These are phyloP conservation scores for Scutellaria barbata DNA, from an alignment of 257 asterid species.

Conservation along the genomic window DNA sequence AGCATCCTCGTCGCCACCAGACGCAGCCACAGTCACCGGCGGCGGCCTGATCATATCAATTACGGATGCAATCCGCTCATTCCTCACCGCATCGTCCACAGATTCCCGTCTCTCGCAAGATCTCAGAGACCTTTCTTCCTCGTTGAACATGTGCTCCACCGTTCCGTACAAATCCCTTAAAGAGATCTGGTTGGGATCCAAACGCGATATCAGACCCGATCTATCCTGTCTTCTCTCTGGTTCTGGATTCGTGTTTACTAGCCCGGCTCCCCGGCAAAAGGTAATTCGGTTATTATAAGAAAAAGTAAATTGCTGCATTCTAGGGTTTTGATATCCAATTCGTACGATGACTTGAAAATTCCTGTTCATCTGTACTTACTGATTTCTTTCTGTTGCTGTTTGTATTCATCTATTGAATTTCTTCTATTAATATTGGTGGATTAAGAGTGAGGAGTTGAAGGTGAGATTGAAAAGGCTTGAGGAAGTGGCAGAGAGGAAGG, in stretches of 20 bases:
- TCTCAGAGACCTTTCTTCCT: conserved; percentile 62
- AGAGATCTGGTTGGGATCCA: conserved; percentile 65
- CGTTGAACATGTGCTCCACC: conserved; percentile 48
- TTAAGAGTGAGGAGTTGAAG: conserved; percentile 79
- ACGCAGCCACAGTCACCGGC: conserved; percentile 26
- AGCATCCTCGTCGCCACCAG: conserved; percentile 30
- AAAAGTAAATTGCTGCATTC: not conserved
- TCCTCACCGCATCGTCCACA: conserved; percentile 57
- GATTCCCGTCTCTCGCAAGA: conserved; percentile 54
- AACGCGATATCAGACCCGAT: conserved; percentile 52
- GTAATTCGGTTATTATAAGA: conserved; percentile 34
- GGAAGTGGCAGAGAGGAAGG: conserved; percentile 82
- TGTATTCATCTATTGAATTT: not conserved
- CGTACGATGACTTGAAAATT: not conserved
- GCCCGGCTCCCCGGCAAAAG: conserved; percentile 90
- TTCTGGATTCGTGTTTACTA: conserved; percentile 57
- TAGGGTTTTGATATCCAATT: not conserved
- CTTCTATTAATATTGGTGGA: not conserved
- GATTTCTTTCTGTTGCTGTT: not conserved
- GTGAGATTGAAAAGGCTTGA: conserved; percentile 72
- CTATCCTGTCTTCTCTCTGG: conserved; percentile 53
- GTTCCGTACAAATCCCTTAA: conserved; percentile 67
- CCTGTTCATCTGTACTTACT: conserved; percentile 2
- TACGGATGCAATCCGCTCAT: conserved; percentile 60
- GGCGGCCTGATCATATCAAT: conserved; percentile 56